Base-by-base conservation (phyloP, 805 yeast genomes). In the Ogataea pignaliae region DNA sequence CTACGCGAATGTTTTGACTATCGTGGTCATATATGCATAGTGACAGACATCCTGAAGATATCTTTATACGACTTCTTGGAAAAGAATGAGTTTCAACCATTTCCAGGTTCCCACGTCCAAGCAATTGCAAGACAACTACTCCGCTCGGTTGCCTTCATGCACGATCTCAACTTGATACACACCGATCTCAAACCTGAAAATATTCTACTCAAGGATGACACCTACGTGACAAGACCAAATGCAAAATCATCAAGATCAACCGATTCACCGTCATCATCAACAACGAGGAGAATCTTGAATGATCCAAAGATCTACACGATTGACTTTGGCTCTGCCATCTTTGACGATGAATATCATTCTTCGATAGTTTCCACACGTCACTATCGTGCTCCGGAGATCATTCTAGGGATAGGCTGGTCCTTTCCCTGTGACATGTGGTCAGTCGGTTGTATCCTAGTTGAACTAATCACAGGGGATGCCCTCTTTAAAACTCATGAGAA, bases 381-480 rank as follows among this genome's bases (percentile, higher is more conserved):
- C 64, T 93, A 93, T 64, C 71, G 99, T 42, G 99, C 99, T 0
- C 99, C 99, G 0, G 99, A 93, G 62, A 89, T 93, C 50, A 88
- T 91, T 1, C 67, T 93, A 29, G 97, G 97, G 1, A 74, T 79
- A n/a, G 97, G 97, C 15, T 93, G 99, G 98, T 85, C 96, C 8
- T 89, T 77, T 55, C 95, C 97, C 1, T 91, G 98, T 63, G 99
- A 93, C 63, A 71, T 91, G 69, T 93, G 99, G 99, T 87, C 96
- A 1, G 73, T 93, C 36, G 99, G 97, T 1, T 91, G 98, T 63
- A 88, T 93, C 13, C 67, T 93, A 31, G 90, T 88, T 10, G 99
- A 93, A 66, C 67, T 93, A 40, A 82, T 87, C 33, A 88, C 95
- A 15, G 99, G 99, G 26, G 96, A 88, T 58, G 96, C 97, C 1